Base-by-base conservation (phyloP, 176 grass and related monocot species). In the Ensete ventricosum region DNA sequence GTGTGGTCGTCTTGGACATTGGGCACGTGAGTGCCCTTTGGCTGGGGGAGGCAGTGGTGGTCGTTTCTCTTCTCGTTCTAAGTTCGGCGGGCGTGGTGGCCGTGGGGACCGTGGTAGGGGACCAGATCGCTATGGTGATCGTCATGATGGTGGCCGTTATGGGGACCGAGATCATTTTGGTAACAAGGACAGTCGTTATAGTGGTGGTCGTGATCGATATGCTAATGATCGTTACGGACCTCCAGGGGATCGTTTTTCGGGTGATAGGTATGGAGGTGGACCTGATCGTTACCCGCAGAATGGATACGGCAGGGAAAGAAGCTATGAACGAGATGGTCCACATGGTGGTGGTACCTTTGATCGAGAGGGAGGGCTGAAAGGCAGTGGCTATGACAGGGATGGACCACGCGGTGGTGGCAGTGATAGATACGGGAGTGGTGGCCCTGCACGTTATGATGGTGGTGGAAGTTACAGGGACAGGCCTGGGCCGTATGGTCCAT, bases 301-400 rank as follows among this genome's bases (percentile, higher is more conserved):
- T 77, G 88, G 81, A 54, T 97, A 90, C 83, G 50, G 71, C 69
- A 99, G 89, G 76, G 96, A 95, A 79, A 91, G 86, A 85, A 89
- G 84, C 21, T 95, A 95, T 52, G 96, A 99, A 53, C 91, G 95
- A 29, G 86, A 90, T 82, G 80, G 73, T 21, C 74, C 85, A 11
- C 90, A 81, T 51, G 71, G 77, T 2, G 80, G 73, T 1, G 62
- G 80, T 66, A 76, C 76, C 59, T 87, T 84, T 80, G 88, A 90
- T 58, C 84, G 88, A 83, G 84, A 91, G 74, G 88, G 75, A 11
- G 76, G 84, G 24, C 85, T 81, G 12, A 81, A 80, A 3, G 82
- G 43, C 0, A 9, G 76, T 57, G 83, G 82, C 72, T 91, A 88
- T 22, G 75, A 79, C 0, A 77, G 69, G 16, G 85, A 86, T 69